Percentiles rank a stretch among this genome's conserved stretches.
Evolutionary conservation across 2,329 filamentous ascomycete species (phyloP).

Genomic region (Fragosphaeria purpurea): DNA sequence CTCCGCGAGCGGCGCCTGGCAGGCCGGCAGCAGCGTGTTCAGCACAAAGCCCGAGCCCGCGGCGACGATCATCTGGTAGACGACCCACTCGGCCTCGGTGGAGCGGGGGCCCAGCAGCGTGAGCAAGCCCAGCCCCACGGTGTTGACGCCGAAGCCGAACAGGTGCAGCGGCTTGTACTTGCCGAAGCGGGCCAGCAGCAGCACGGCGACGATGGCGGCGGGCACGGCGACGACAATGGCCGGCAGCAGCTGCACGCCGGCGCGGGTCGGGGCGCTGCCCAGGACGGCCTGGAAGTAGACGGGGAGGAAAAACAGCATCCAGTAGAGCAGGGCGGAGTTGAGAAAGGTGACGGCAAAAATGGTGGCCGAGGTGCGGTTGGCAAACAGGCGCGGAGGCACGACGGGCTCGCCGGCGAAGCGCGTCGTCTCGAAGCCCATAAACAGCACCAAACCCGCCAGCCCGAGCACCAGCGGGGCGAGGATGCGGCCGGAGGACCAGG

Average conservation of each 20-base stretch:
- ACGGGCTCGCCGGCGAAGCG: conserved; percentile 16
- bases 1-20: conserved; percentile 24
- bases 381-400: conserved; percentile 33
- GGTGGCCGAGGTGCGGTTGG: conserved; percentile 25
- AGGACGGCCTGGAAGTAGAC: conserved; percentile 34
- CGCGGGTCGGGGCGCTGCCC: conserved; percentile 15
- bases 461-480: conserved; percentile 33
- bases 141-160: conserved; percentile 24
- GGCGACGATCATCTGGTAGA: conserved; percentile 23
- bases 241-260: conserved; percentile 19
- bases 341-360: background rate
- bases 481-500: conserved; percentile 30
- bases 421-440: conserved; percentile 22
- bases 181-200: conserved; percentile 7
- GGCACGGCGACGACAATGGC: conserved; percentile 10
- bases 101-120: conserved; percentile 16
- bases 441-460: conserved; percentile 24
- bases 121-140: conserved; percentile 18
- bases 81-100: conserved; percentile 21
- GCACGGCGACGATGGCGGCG: conserved; percentile 8
- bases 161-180: conserved; percentile 25
- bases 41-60: conserved; percentile 26
- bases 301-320: conserved; percentile 28
- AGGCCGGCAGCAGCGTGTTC: conserved; percentile 27
- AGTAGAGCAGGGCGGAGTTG: conserved; percentile 24